Evolutionary conservation across 108 stramenopile species (phyloP).

Genomic region (Fragilariopsis cylindrus): DNA sequence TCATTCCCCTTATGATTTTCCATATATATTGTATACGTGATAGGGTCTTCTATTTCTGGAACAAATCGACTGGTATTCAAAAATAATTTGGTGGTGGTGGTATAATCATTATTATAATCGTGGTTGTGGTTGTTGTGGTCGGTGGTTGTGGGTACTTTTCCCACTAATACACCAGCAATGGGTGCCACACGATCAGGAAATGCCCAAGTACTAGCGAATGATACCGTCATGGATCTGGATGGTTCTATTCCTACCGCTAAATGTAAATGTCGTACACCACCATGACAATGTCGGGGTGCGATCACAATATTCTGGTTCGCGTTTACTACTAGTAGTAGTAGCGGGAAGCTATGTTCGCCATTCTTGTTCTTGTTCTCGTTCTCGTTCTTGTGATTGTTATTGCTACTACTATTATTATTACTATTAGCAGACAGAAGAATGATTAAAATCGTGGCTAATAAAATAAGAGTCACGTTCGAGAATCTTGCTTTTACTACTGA

Average conservation of each 20-base stretch:
- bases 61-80: conserved; percentile 33
- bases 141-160: neutral
- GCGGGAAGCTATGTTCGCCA: no score
- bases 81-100: conserved; percentile 21
- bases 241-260: conserved; percentile 56
- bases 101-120: neutral
- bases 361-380: no score
- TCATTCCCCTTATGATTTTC: conserved; percentile 8
- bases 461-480: no score
- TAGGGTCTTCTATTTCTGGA: conserved; percentile 31
- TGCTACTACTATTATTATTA: no score
- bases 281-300: conserved; percentile 40
- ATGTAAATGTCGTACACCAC: conserved; percentile 45
- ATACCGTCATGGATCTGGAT: conserved; percentile 45
- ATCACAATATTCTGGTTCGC: neutral
- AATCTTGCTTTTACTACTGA: no score
- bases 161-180: conserved; percentile 47
- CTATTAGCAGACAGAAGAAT: no score
- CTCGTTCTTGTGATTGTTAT: no score
- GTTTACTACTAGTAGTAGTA: no score
- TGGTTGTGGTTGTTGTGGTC: neutral
- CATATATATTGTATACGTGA: conserved; percentile 23
- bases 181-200: conserved; percentile 30
- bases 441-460: no score
- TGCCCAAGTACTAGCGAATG: conserved; percentile 41